Percentiles rank a stretch among this genome's conserved stretches.
Evolutionary conservation across 768 basidiomycete species (phyloP).

Genomic region (Russula foetens): DNA sequence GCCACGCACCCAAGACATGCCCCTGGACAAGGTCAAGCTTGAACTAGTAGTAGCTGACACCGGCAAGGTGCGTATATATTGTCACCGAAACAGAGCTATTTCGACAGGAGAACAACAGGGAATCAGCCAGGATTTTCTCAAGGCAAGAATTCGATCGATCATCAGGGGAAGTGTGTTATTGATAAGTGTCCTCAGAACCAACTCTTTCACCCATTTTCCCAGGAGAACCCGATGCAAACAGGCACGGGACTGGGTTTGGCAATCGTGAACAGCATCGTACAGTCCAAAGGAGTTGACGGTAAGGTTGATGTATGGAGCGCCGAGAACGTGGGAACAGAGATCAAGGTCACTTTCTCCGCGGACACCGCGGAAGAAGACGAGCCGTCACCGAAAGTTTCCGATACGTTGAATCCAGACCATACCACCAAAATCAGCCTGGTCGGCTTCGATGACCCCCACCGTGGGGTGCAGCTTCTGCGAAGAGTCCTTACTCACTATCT

Average conservation of each 20-base stretch:
- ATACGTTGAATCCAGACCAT: slow-evolving; percentile 24
- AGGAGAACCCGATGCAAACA: slow-evolving; percentile 89
- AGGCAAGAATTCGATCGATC: slow-evolving; percentile 37
- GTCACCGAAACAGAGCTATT: neutral
- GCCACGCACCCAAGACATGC: slow-evolving; percentile 44
- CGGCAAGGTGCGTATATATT: slow-evolving; percentile 55
- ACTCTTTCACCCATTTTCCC: slow-evolving; percentile 94
- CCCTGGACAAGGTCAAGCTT: slow-evolving; percentile 56
- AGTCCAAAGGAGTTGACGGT: slow-evolving; percentile 77
- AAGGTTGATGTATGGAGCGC: slow-evolving; percentile 93
- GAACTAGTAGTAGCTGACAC: slow-evolving; percentile 85
- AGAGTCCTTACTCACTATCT: slow-evolving; percentile 60
- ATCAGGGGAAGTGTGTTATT: neutral
- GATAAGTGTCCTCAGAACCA: slow-evolving; percentile 54
- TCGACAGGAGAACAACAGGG: slow-evolving; percentile 38
- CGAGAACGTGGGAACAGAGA: slow-evolving; percentile 86
- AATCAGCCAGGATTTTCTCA: slow-evolving; percentile 87
- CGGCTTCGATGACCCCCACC: slow-evolving; percentile 59
- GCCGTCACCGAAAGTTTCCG: slow-evolving; percentile 16
- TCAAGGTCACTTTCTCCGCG: slow-evolving; percentile 76
- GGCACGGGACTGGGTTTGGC: slow-evolving; percentile 93
- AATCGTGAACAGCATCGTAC: slow-evolving; percentile 89
- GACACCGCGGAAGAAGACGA: slow-evolving; percentile 44
- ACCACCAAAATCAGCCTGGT: slow-evolving; percentile 47
- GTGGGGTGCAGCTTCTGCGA: slow-evolving; percentile 59